Evolutionary conservation across 371 early-diverging fungal genomes (phyloP).

Genomic region (Mucor circinelloides): DNA sequence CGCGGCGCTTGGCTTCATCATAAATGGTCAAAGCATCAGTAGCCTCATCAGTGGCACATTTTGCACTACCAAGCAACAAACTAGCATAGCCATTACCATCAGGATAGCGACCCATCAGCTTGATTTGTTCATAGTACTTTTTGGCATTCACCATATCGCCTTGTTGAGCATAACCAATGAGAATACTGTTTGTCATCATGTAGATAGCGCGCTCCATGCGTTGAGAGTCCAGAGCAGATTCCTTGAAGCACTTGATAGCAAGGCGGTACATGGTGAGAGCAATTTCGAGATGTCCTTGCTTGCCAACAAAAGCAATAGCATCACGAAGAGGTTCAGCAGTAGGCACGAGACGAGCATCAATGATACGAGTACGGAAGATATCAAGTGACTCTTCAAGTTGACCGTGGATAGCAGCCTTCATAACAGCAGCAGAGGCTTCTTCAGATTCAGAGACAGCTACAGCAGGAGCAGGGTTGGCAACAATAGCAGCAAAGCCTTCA

Average conservation of each 20-base stretch:
- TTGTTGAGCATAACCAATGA: constrained; percentile 60
- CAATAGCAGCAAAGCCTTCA: constrained; percentile 8
- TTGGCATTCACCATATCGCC: constrained; percentile 60
- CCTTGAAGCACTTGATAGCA: constrained; percentile 30
- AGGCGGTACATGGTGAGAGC: constrained; percentile 35
- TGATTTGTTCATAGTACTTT: constrained; percentile 57
- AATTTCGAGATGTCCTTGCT: constrained; percentile 44
- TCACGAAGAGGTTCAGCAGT: constrained; percentile 44
- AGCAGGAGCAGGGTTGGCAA: background rate
- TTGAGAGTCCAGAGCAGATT: constrained; percentile 18
- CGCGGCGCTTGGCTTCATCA: constrained; percentile 62
- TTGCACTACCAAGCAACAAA: constrained; percentile 50
- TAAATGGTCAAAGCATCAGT: constrained; percentile 59
- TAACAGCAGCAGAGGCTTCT: constrained; percentile 20
- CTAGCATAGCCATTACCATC: constrained; percentile 57
- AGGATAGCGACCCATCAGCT: constrained; percentile 45
- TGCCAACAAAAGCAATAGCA: constrained; percentile 45
- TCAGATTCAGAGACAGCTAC: constrained; percentile 1
- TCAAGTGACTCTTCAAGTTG: constrained; percentile 22
- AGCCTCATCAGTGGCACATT: constrained; percentile 58
- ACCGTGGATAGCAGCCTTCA: constrained; percentile 29
- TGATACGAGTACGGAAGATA: constrained; percentile 23
- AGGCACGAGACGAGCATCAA: constrained; percentile 20
- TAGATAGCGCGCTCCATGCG: constrained; percentile 39
- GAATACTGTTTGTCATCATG: constrained; percentile 52